Evolutionary conservation across 2,329 filamentous ascomycete genomes (phyloP), one percentile per base, ranked within the genome.

Genomic region (Emergomyces pasteurianus): DNA sequence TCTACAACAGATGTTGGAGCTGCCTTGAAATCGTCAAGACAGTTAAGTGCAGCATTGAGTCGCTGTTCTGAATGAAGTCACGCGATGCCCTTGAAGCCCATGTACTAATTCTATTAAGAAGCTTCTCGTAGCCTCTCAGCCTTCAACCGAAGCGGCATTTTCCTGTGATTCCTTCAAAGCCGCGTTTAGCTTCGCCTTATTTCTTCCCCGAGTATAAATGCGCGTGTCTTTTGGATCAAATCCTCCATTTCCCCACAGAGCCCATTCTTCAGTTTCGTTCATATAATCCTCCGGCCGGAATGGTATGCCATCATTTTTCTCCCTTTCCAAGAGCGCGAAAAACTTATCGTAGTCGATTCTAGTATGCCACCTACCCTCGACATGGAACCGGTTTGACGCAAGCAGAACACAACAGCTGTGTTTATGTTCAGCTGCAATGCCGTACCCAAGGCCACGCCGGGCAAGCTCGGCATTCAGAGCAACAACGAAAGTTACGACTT

Each of bases 261-360:
- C 92, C 94, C 92, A 97, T 71, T 96, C 90, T 0, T 91, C 89
- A 43, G 91, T 97, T 66, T 88, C 81, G 3, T 86, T 89, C 79
- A 95, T 89, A 75, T 97, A 97, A 71, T 97, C 92, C 75, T 96
- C 90, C 0, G 92, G 91, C 9, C 78, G 80, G 79, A 95, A 96
- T 14, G 89, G 82, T 21, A 82, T 83, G 40, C 88, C 83, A 18
- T 74, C 69, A 6, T 65, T 65, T 62, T 75, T 72, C 59, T 76
- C 74, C 71, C 85, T 83, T 74, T 95, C 89, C 10, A 95, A 80
- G 63, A 94, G 81, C 65, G 89, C 80, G 72, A 96, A 97, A 80
- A 96, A 97, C 62, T 81, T 83, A 60, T 88, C 81, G 72, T 96
- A 97, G 72, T 96, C 88, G 68, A 99, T 97, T 57, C 88, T 78